Percentiles rank a stretch among this genome's conserved stretches.
phyloP scores from a whole-genome alignment of 257 asterid species.

The Knoxia roxburghii region DNA sequence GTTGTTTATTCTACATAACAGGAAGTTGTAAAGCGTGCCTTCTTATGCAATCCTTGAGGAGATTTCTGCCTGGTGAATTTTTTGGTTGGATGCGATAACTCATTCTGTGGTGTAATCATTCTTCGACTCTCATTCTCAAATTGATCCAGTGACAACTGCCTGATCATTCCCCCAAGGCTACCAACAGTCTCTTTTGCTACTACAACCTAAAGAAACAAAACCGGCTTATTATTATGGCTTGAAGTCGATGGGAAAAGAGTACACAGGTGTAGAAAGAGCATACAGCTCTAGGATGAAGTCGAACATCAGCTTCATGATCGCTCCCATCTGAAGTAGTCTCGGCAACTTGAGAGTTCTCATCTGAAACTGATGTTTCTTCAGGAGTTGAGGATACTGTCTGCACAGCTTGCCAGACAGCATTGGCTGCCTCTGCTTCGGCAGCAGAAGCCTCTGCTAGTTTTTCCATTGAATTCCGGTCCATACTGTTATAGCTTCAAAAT shows the following conservation, averaged over 20 bases:
- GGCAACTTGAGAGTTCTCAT: constrained; percentile 63
- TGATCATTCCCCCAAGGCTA: constrained; percentile 94
- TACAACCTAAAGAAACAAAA: constrained; percentile 68
- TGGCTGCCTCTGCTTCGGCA: constrained; percentile 97
- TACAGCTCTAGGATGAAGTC: constrained; percentile 97
- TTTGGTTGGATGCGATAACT: constrained; percentile 72
- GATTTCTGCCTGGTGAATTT: constrained; percentile 76
- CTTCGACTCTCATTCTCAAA: constrained; percentile 98
- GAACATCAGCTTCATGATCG: constrained; percentile 77
- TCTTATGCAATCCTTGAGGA: constrained; percentile 97
- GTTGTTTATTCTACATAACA: neutral
- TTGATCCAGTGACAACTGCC: constrained; percentile 96
- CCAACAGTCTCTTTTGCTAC: constrained; percentile 96
- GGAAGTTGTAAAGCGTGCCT: constrained; percentile 47
- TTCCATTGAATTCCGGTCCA: constrained; percentile 77
- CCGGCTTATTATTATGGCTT: constrained; percentile 12
- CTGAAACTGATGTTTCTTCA: constrained; percentile 68
- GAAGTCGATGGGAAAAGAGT: constrained; percentile 10
- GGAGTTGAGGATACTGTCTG: constrained; percentile 69
- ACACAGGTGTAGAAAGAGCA: constrained; percentile 18
- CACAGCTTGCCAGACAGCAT: constrained; percentile 89
- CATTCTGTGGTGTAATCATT: constrained; percentile 72
- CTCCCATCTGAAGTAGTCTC: constrained; percentile 77
- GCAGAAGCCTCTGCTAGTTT: constrained; percentile 92
- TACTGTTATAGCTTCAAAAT: constrained; percentile 30